phyloP scores from a whole-genome alignment of 768 basidiomycete genomes.

The Suillus alpinus region DNA sequence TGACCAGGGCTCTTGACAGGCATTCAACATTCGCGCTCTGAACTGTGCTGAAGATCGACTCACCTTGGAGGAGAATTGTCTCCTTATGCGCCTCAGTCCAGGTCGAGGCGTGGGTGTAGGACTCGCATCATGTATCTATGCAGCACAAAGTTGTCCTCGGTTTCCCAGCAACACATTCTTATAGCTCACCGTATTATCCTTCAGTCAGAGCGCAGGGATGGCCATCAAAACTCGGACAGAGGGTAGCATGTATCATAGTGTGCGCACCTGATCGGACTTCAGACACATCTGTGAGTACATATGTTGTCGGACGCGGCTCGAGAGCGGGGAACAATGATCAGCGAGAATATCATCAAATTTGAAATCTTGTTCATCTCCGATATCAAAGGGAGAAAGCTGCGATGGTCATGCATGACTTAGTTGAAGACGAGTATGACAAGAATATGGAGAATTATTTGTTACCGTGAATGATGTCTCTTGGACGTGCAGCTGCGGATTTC shows the following conservation, averaged over 20 bases:
- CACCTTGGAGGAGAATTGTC: neutral
- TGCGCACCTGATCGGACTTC: neutral
- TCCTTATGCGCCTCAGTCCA: neutral
- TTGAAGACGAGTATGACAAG: neutral
- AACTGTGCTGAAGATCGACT: neutral
- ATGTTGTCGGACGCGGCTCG: neutral
- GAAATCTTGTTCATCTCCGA: neutral
- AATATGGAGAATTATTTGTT: neutral
- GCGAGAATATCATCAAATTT: neutral
- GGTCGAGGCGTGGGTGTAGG: neutral
- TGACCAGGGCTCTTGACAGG: neutral
- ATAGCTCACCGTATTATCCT: neutral
- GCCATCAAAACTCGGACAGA: neutral
- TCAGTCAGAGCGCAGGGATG: neutral
- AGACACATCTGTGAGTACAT: neutral
- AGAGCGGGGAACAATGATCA: neutral
- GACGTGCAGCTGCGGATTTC: conserved; percentile 3
- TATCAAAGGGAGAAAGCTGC: neutral
- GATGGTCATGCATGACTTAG: neutral
- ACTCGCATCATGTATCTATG: neutral
- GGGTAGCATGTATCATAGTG: neutral
- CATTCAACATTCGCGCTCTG: neutral
- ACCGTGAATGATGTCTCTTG: neutral
- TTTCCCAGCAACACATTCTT: neutral
- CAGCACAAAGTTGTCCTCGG: neutral